Evolutionary conservation across 495 filamentous ascomycete genomes (phyloP).

Genomic region (Xylaria telfairii): DNA sequence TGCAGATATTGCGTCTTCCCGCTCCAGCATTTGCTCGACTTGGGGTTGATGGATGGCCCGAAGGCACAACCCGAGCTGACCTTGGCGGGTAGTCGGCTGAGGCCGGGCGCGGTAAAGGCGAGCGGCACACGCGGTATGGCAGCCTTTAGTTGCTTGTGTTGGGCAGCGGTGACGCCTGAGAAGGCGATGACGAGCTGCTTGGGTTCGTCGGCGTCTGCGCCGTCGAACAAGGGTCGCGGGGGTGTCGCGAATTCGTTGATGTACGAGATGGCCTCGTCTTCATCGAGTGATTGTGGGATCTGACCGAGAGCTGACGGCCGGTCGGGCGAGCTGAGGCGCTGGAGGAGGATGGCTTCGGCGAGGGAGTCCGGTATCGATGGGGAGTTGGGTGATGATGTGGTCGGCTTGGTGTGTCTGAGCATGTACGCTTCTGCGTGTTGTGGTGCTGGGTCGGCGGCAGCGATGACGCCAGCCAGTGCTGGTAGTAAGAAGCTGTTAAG

Average conservation of each 20-base stretch:
- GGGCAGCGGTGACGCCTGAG: constrained; percentile 49
- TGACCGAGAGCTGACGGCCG: constrained; percentile 47
- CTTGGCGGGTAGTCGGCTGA: constrained; percentile 44
- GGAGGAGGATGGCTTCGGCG: constrained; percentile 47
- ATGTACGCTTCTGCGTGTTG: constrained; percentile 38
- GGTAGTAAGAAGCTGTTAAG: constrained; percentile 46
- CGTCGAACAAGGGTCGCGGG: constrained; percentile 48
- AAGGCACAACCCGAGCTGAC: constrained; percentile 47
- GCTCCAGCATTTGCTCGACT: constrained; percentile 51
- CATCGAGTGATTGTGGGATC: constrained; percentile 44
- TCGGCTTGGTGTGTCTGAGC: constrained; percentile 31
- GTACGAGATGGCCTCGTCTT: constrained; percentile 47
- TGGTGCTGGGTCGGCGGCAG: constrained; percentile 32
- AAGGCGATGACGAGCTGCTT: constrained; percentile 58
- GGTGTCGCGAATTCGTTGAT: constrained; percentile 50
- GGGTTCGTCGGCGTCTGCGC: constrained; percentile 37
- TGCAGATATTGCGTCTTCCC: constrained; percentile 50
- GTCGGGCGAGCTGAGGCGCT: constrained; percentile 47
- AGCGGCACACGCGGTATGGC: constrained; percentile 42
- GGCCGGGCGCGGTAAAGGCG: constrained; percentile 50
- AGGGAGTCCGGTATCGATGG: constrained; percentile 46
- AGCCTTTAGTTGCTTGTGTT: constrained; percentile 39
- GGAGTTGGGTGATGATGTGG: constrained; percentile 32
- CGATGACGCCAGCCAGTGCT: constrained; percentile 42
- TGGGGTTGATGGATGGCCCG: constrained; percentile 49